Base-by-base conservation (phyloP, 176 grass and related monocot genomes). In the Alopecurus myosuroides region DNA sequence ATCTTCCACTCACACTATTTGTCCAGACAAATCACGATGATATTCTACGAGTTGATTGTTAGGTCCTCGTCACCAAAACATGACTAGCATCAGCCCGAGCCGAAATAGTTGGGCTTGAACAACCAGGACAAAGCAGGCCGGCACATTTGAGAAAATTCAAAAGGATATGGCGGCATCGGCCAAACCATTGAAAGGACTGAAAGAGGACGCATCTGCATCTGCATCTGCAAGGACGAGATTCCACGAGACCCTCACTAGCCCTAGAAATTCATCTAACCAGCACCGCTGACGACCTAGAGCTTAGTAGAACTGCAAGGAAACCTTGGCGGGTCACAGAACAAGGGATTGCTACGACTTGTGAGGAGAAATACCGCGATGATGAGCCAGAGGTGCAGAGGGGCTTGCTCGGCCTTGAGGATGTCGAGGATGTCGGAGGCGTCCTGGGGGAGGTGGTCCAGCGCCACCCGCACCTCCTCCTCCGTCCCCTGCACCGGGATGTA, bases 401-500 rank as follows among this genome's bases (percentile, higher is more conserved):
- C 95, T 68, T 98, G 95, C 80, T 98, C 95, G 36, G 95, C 95
- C 87, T 93, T 98, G 66, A 98, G 95, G 58, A 98, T 98, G 88
- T 98, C 95, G 68, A 98, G 85, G 82, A 98, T 98, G 73, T 98
- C 95, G 53, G 87, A 88, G 6, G 95, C 95, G 70, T 98, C 95
- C 17, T 82, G 61, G 17, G 95, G 95, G 18, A 98, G 89, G 65
- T 93, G 89, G 84, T 98, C 95, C 70, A 98, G 68, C 73, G 91
- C 90, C 80, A 98, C 93, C 50, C 85, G 82, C 22, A 98, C 95
- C 91, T 98, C 95, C 91, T 98, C 95, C 89, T 91, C 95, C 73
- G 95, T 93, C n/a, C 94, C 94, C 88, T 98, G 95, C 28, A 98
- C 93, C 33, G 95, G 95, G 62, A 98, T 95, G 82, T 95, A 98